Evolutionary conservation across 352 stramenopile species (phyloP).

Genomic region (Pythium pectinolyticum): DNA sequence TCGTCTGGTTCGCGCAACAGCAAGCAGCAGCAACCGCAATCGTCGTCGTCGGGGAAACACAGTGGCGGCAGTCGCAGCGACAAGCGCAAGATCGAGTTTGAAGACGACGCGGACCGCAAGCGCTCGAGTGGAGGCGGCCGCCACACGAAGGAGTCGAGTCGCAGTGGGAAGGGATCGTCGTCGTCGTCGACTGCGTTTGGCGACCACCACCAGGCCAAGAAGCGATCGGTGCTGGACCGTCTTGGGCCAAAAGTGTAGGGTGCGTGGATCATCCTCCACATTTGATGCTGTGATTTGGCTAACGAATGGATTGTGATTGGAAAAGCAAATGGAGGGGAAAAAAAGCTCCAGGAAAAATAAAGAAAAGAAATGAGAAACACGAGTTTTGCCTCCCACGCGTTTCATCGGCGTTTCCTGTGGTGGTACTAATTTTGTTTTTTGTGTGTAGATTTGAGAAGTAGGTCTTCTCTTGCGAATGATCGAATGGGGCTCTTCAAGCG

Average conservation of each 20-base stretch:
- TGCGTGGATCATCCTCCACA: too few species aligned
- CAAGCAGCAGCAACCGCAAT: conserved; percentile 19
- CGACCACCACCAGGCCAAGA: conserved; percentile 76
- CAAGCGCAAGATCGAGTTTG: conserved; percentile 51
- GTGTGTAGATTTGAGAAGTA: too few species aligned
- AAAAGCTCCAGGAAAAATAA: not conserved
- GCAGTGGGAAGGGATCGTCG: conserved; percentile 20
- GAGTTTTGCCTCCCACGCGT: not conserved
- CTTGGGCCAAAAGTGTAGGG: conserved; percentile 77
- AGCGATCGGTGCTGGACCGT: conserved; percentile 80
- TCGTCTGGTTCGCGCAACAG: conserved; percentile 31
- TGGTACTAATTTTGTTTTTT: too few species aligned
- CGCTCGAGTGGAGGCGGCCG: conserved; percentile 22
- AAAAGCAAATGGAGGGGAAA: not conserved
- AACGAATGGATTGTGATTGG: too few species aligned
- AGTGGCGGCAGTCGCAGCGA: conserved; percentile 21
- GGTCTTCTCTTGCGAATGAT: too few species aligned
- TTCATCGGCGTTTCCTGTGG: not conserved
- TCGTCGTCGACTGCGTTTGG: conserved; percentile 42
- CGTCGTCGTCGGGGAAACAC: conserved; percentile 11
- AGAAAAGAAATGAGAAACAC: conserved; percentile 7
- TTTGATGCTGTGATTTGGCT: too few species aligned
- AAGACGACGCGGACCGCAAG: conserved; percentile 45
- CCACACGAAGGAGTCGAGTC: conserved; percentile 39
- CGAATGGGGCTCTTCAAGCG: conserved; percentile 29